A percentile compares a stretch with the other conserved stretches of the same genome.
Evolutionary conservation across 169 alveolate species (phyloP).

Genomic region (Eimeria sp.): DNA sequence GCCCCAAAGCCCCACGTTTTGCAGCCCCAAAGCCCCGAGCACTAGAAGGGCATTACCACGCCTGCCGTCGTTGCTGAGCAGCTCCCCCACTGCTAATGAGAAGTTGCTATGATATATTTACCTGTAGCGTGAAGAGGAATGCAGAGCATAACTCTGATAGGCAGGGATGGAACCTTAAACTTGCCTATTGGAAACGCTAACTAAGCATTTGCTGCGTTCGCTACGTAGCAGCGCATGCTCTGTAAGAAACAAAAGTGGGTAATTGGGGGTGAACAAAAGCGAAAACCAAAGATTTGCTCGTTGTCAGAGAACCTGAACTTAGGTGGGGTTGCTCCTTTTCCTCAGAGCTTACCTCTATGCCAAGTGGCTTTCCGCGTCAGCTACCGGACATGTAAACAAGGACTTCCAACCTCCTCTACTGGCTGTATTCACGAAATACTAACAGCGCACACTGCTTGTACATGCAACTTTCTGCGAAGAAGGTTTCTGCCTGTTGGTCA

Average conservation of each 20-base stretch:
- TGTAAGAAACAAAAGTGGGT: neutral
- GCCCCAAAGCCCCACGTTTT: neutral
- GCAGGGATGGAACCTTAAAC: neutral
- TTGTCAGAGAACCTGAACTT: neutral
- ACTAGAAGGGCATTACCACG: neutral
- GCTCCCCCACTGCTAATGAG: neutral
- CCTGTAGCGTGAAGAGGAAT: neutral
- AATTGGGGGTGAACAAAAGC: neutral
- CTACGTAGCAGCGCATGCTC: neutral
- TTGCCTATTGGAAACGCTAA: neutral
- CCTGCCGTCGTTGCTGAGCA: neutral
- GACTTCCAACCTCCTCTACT: neutral
- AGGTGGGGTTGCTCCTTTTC: neutral
- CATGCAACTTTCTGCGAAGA: neutral
- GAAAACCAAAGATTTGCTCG: neutral
- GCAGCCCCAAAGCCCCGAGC: constrained; percentile 9
- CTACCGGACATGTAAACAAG: neutral
- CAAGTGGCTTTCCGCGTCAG: neutral
- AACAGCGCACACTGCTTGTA: neutral
- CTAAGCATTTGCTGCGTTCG: neutral
- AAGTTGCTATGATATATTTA: neutral
- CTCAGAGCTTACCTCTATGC: neutral
- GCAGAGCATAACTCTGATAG: neutral
- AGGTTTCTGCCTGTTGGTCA: neutral
- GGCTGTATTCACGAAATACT: neutral